Evolutionary conservation across 2,329 filamentous ascomycete species (phyloP).

Genomic region (Dothiorella sarmentorum): DNA sequence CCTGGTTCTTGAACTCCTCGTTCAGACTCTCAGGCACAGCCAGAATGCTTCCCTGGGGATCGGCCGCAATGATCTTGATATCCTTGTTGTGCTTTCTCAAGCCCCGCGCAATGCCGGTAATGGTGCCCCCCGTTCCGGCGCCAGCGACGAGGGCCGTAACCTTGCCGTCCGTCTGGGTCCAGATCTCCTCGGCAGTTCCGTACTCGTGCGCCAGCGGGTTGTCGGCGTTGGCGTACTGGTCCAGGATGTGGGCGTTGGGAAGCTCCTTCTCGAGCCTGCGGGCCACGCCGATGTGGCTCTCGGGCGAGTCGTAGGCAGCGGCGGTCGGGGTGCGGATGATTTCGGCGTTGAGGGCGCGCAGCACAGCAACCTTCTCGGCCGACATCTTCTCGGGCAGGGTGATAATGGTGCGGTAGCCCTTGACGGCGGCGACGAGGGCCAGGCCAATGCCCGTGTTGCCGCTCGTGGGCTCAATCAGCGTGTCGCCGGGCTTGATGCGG

Average conservation of each 20-base stretch:
- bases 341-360: constrained; percentile 89
- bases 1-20: constrained; percentile 71
- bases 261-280: constrained; percentile 88
- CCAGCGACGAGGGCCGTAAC: constrained; percentile 84
- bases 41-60: constrained; percentile 88
- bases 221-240: constrained; percentile 89
- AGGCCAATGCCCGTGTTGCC: constrained; percentile 98
- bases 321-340: constrained; percentile 97
- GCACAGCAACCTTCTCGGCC: constrained; percentile 91
- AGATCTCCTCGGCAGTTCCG: constrained; percentile 95
- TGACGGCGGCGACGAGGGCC: constrained; percentile 89
- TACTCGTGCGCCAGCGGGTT: constrained; percentile 92
- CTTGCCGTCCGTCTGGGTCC: constrained; percentile 80
- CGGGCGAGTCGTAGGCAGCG: constrained; percentile 88
- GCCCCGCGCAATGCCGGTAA: constrained; percentile 82
- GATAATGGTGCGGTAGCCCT: constrained; percentile 98
- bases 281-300: constrained; percentile 96
- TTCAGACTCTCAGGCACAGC: constrained; percentile 80
- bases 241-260: constrained; percentile 92
- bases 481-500: constrained; percentile 94
- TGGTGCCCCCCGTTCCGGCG: constrained; percentile 92
- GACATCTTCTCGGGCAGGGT: constrained; percentile 99
- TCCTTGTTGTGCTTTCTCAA: constrained; percentile 81
- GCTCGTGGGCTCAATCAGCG: constrained; percentile 94
- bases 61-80: constrained; percentile 86